Evolutionary conservation across 2,329 filamentous ascomycete species (phyloP).

Genomic region (Cordyceps militaris): DNA sequence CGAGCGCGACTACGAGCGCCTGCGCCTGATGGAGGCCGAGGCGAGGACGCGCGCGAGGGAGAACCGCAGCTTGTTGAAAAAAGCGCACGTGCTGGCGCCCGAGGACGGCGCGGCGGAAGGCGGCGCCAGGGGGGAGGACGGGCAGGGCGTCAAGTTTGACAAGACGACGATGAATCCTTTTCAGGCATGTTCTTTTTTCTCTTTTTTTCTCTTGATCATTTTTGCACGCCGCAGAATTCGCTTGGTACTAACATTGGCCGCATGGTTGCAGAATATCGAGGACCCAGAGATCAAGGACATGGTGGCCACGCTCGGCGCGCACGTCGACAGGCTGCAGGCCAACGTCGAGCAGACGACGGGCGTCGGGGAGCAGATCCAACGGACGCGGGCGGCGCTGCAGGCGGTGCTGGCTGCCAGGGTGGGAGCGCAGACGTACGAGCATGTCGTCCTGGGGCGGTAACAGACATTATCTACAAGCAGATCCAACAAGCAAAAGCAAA

Average conservation of each 20-base stretch:
- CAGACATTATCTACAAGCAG: too few species aligned
- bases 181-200: slow-evolving; percentile 23
- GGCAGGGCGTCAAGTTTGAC: slow-evolving; percentile 15
- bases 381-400: slow-evolving; percentile 42
- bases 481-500: too few species aligned
- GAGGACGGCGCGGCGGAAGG: slow-evolving; percentile 2
- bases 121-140: slow-evolving; percentile 12
- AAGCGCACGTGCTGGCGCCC: slow-evolving; percentile 44
- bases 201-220: too few species aligned
- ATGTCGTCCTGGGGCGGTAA: slow-evolving; percentile 37
- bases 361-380: slow-evolving; percentile 41
- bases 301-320: slow-evolving; percentile 42
- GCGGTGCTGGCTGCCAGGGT: slow-evolving; percentile 41
- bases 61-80: slow-evolving; percentile 42
- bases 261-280: slow-evolving; percentile 26
- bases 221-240: neutral
- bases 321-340: slow-evolving; percentile 49
- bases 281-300: slow-evolving; percentile 39
- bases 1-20: slow-evolving; percentile 45
- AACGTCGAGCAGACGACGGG: slow-evolving; percentile 49
- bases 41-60: slow-evolving; percentile 46
- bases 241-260: neutral
- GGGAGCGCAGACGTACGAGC: slow-evolving; percentile 38
- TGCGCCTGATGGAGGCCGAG: slow-evolving; percentile 47
- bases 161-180: slow-evolving; percentile 21